These are phyloP conservation scores for Nicotiana tabacum DNA, from an alignment of 257 asterid genomes.

Conservation along the genomic window DNA sequence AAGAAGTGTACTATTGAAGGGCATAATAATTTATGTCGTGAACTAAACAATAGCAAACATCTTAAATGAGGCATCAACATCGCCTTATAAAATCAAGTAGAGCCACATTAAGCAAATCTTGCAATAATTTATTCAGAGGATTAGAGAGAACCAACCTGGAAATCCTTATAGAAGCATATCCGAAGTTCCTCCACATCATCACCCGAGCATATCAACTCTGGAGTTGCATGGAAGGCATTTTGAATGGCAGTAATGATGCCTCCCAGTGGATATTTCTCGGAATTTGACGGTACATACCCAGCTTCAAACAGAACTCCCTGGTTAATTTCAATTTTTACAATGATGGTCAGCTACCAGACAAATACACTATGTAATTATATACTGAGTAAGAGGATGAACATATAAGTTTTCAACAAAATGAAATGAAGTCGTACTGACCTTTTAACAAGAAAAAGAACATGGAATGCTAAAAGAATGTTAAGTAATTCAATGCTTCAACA, in stretches of 20 bases:
- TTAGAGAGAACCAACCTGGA: conserved; percentile 47
- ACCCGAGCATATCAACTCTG: conserved; percentile 62
- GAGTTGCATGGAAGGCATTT: conserved; percentile 76
- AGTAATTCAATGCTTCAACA: background rate
- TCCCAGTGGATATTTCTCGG: conserved; percentile 79
- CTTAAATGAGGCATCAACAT: background rate
- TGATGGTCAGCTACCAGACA: background rate
- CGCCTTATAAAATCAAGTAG: background rate
- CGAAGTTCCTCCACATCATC: conserved; percentile 73
- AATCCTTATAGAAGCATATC: conserved; percentile 81
- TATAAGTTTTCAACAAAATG: background rate
- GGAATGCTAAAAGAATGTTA: background rate
- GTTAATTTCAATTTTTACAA: background rate
- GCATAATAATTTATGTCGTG: background rate
- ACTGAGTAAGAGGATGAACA: background rate
- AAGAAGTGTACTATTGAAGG: background rate
- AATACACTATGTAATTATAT: background rate
- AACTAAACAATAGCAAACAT: background rate
- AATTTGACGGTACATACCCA: conserved; percentile 84
- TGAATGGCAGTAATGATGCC: conserved; percentile 78
- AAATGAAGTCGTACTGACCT: background rate
- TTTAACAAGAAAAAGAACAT: background rate
- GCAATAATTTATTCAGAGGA: background rate
- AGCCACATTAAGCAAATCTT: background rate
- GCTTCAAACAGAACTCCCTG: conserved; percentile 71